phyloP scores from a whole-genome alignment of 1,284 basidiomycete genomes.

The Phaffia rhodozyma region DNA sequence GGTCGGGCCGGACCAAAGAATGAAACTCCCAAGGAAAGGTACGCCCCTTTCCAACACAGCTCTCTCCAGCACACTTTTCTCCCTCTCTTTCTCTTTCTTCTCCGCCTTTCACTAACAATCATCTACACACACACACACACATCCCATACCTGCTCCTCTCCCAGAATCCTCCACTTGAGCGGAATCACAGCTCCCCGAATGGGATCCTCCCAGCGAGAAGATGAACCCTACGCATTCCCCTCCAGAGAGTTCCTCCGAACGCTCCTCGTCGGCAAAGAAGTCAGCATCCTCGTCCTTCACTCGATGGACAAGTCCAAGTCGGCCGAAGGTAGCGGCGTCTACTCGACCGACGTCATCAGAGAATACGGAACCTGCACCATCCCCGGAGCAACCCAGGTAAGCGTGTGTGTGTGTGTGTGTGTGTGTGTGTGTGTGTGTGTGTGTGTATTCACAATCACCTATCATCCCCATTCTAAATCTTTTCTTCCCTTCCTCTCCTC shows the following conservation, averaged over 20 bases:
- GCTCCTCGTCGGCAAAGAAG: conserved; percentile 76
- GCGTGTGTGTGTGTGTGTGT: no score
- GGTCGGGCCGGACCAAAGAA: conserved; percentile 63
- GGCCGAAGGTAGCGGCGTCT: not conserved
- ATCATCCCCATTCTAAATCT: no score
- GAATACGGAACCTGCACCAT: conserved; percentile 35
- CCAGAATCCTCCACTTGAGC: conserved; percentile 70
- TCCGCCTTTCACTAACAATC: not conserved
- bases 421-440: no score
- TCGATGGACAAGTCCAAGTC: conserved; percentile 21
- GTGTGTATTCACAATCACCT: no score
- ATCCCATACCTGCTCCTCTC: not conserved
- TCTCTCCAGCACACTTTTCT: not conserved
- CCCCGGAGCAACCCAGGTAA: conserved; percentile 30
- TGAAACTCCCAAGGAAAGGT: conserved; percentile 79
- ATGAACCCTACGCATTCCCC: conserved; percentile 88
- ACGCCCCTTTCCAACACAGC: conserved; percentile 21
- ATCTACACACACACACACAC: no score
- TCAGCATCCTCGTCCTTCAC: conserved; percentile 34
- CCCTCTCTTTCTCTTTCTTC: not conserved
- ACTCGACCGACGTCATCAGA: conserved; percentile 20
- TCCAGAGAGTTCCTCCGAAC: conserved; percentile 82
- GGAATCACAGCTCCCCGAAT: conserved; percentile 53
- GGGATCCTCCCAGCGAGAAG: conserved; percentile 66
- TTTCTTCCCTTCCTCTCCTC: not conserved